Evolutionary conservation across 2,329 filamentous ascomycete species (phyloP).

Genomic region (Neurospora sp.): DNA sequence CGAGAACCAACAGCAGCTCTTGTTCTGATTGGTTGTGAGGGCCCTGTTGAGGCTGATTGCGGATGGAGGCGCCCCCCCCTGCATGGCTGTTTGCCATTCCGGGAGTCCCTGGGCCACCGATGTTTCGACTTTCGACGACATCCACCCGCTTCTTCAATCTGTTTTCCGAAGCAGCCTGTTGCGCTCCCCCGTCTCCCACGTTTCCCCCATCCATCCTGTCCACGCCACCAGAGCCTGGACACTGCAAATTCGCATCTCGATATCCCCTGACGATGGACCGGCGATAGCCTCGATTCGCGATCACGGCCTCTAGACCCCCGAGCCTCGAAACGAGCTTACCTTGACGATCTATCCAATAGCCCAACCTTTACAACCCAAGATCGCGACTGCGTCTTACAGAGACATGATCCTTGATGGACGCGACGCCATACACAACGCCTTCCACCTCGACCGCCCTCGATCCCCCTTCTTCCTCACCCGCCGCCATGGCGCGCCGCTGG

Average conservation of each 20-base stretch:
- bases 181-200: background rate
- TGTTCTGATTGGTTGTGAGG: background rate
- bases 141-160: background rate
- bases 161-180: background rate
- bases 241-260: background rate
- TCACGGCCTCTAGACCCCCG: background rate
- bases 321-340: background rate
- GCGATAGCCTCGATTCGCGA: background rate
- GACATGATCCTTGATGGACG: slow-evolving; percentile 14
- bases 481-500: slow-evolving; percentile 44
- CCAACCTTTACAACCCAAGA: background rate
- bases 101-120: background rate
- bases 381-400: background rate
- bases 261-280: background rate
- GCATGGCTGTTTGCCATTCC: background rate
- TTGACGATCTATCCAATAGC: background rate
- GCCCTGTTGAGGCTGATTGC: background rate
- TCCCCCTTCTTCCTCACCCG: slow-evolving; percentile 23
- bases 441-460: slow-evolving; percentile 1
- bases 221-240: background rate
- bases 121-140: background rate
- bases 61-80: background rate
- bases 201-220: background rate
- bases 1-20: background rate
- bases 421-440: slow-evolving; percentile 5